phyloP scores from a whole-genome alignment of 1,284 basidiomycete genomes.

The Ustilago trichophora region DNA sequence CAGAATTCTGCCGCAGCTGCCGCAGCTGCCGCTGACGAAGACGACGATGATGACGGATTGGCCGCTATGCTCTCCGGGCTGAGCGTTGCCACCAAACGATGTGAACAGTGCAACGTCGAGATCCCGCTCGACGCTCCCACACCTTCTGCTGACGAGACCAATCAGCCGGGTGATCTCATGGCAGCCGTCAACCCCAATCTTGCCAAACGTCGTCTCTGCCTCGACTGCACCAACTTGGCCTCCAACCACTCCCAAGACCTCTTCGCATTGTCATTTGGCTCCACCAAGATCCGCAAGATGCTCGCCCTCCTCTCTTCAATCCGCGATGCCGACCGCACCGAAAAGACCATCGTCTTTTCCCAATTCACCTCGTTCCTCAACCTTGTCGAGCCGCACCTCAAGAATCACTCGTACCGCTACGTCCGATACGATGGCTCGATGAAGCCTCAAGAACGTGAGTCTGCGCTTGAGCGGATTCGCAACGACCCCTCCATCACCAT shows the following conservation, averaged over 20 bases:
- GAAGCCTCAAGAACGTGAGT: conserved; percentile 78
- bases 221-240: conserved; percentile 41
- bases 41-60: conserved; percentile 73
- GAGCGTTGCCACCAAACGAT: conserved; percentile 67
- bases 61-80: conserved; percentile 78
- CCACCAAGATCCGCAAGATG: conserved; percentile 85
- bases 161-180: conserved; percentile 21
- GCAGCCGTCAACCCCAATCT: conserved; percentile 19
- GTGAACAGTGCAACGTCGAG: conserved; percentile 49
- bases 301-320: conserved; percentile 78
- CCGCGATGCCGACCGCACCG: conserved; percentile 71
- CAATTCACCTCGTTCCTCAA: conserved; percentile 92
- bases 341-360: conserved; percentile 84
- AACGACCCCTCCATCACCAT: conserved; percentile 73
- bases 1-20: neutral
- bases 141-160: neutral
- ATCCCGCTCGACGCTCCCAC: conserved; percentile 3
- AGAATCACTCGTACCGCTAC: conserved; percentile 74
- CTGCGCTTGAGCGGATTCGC: conserved; percentile 78
- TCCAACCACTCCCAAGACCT: conserved; percentile 23
- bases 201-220: conserved; percentile 40
- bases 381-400: conserved; percentile 83
- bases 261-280: conserved; percentile 69
- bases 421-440: conserved; percentile 91
- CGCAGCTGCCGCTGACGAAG: conserved; percentile 1